Conservation (phyloP, 2,329 filamentous ascomycete genomes). For the Verticillium nubilum region DNA sequence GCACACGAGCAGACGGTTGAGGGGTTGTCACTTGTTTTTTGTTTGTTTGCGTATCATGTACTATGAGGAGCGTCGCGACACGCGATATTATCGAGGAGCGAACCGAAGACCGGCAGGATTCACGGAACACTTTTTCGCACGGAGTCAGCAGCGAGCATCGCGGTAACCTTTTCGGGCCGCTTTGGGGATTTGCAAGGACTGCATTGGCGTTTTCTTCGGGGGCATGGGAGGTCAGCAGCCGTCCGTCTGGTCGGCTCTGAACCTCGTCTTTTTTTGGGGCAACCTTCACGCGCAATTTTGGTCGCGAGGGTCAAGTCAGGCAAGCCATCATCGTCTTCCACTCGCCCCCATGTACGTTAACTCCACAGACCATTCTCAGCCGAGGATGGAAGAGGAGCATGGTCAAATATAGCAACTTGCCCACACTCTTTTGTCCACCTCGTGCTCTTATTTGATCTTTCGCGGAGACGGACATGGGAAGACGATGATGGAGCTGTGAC, state of each 20-base stretch:
- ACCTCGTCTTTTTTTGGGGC: conserved; percentile 8
- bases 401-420: conserved; percentile 46
- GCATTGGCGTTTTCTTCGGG: conserved; percentile 14
- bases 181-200: conserved; percentile 23
- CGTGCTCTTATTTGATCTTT: conserved; percentile 22
- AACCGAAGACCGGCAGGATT: conserved; percentile 3
- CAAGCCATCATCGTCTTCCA: conserved; percentile 69
- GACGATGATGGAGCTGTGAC: conserved; percentile 58
- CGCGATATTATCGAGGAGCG: conserved; percentile 4
- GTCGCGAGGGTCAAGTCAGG: conserved; percentile 45
- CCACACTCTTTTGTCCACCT: conserved; percentile 26
- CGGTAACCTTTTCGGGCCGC: conserved; percentile 13
- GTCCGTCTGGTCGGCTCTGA: conserved; percentile 8
- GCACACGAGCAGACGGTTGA: background rate
- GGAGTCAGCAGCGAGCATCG: conserved; percentile 38
- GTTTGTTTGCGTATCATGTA: conserved; percentile 12
- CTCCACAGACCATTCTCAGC: conserved; percentile 27
- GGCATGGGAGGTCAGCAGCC: conserved; percentile 11
- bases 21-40: background rate
- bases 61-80: conserved; percentile 11
- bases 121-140: conserved; percentile 5
- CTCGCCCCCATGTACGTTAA: conserved; percentile 62
- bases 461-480: conserved; percentile 32
- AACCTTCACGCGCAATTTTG: background rate
- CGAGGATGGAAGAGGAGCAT: conserved; percentile 26